A percentile compares a stretch with the other conserved stretches of the same genome.
phyloP scores from a whole-genome alignment of 768 basidiomycete species.

The Termitomyces titanicus region DNA sequence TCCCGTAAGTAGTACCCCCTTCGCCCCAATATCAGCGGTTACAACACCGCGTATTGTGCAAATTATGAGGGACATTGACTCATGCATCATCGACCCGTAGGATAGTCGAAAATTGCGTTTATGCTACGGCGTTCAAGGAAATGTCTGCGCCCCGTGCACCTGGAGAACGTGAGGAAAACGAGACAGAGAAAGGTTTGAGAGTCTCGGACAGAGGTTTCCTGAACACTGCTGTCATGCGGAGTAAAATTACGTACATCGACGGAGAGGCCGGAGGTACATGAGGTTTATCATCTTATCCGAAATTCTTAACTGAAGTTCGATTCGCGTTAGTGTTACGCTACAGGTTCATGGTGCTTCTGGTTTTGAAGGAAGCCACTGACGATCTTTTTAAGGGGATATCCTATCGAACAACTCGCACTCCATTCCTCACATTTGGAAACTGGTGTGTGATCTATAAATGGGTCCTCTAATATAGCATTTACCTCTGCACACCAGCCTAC shows the following conservation, averaged over 20 bases:
- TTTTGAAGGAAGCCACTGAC: not conserved
- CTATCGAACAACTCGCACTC: constrained; percentile 86
- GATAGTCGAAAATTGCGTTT: constrained; percentile 75
- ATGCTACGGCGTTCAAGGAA: constrained; percentile 78
- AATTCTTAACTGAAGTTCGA: not conserved
- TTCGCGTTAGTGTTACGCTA: constrained; percentile 57
- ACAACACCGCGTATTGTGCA: not conserved
- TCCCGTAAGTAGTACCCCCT: constrained; percentile 53
- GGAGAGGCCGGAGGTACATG: constrained; percentile 72
- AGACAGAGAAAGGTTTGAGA: constrained; percentile 77
- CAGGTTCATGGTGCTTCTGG: constrained; percentile 38
- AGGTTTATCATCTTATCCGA: not conserved
- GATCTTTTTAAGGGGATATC: constrained; percentile 65
- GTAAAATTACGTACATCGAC: constrained; percentile 87
- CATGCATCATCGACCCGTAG: constrained; percentile 30
- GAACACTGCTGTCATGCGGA: constrained; percentile 79
- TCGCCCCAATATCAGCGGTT: not conserved
- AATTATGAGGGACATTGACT: not conserved
- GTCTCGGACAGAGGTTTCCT: constrained; percentile 79
- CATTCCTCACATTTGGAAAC: constrained; percentile 79
- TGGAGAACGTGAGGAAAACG: constrained; percentile 75
- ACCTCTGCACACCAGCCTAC: constrained; percentile 44
- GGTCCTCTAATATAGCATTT: not conserved
- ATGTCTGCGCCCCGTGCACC: constrained; percentile 56
- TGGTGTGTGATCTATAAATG: constrained; percentile 22